phyloP scores from a whole-genome alignment of 805 yeast species.

The Jamesozyma piceae region DNA sequence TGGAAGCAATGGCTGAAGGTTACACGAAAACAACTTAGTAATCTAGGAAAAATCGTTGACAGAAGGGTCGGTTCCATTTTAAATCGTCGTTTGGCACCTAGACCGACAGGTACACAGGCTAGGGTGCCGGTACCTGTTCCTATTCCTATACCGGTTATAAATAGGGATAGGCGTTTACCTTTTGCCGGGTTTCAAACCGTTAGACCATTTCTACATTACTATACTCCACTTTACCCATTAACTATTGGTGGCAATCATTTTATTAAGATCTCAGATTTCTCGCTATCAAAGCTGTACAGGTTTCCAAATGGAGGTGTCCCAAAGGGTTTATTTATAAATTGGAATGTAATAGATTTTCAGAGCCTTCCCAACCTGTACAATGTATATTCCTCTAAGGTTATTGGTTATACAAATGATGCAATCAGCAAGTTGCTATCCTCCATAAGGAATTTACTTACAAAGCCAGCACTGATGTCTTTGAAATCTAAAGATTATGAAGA shows the following conservation, averaged over 20 bases:
- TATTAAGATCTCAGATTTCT: neutral
- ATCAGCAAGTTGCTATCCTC: conserved; percentile 39
- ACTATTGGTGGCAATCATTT: neutral
- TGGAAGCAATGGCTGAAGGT: conserved; percentile 20
- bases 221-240: neutral
- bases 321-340: neutral
- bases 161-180: neutral
- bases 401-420: conserved; percentile 40
- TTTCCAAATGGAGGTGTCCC: neutral
- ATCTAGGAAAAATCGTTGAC: conserved; percentile 15
- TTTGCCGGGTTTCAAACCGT: neutral
- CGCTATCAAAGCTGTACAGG: neutral
- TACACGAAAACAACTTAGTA: conserved; percentile 14
- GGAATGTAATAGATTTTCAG: neutral
- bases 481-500: conserved; percentile 9
- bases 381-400: conserved; percentile 17
- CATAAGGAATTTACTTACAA: neutral
- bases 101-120: conserved; percentile 6
- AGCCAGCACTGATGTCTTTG: neutral
- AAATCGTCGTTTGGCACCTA: conserved; percentile 10
- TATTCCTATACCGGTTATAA: neutral
- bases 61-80: conserved; percentile 11
- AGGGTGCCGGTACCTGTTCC: conserved; percentile 13
- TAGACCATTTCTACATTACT: neutral
- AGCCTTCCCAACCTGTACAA: neutral